Evolutionary conservation across 176 grass and related monocot genomes (phyloP).

Genomic region (Phoenix roebelenii): DNA sequence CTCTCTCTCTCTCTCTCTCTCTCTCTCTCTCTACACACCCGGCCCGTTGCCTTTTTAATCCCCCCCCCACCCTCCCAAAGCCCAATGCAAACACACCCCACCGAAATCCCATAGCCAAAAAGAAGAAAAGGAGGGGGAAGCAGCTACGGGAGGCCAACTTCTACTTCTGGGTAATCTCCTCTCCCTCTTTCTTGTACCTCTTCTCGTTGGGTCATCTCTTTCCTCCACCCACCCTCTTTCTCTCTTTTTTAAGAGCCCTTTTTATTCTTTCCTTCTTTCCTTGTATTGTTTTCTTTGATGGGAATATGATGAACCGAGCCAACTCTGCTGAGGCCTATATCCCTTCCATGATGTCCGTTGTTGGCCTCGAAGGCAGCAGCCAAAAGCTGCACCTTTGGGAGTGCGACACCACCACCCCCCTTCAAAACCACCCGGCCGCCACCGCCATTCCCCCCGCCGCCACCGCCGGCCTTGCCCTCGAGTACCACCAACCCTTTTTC

Average conservation of each 20-base stretch:
- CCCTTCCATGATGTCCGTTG: constrained; percentile 5
- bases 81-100: no score
- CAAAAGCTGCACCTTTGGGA: constrained; percentile 12
- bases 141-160: no score
- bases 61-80: no score
- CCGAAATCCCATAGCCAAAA: no score
- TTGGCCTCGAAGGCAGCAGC: not conserved
- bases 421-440: constrained; percentile 24
- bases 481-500: constrained; percentile 26
- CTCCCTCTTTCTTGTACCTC: no score
- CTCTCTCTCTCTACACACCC: no score
- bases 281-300: not conserved
- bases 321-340: constrained; percentile 1
- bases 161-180: no score
- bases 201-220: no score
- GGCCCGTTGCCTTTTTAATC: no score
- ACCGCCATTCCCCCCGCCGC: constrained; percentile 19
- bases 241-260: not conserved
- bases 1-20: not conserved
- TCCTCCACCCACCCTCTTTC: not conserved
- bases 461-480: constrained; percentile 1
- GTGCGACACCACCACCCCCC: constrained; percentile 14
- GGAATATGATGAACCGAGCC: constrained; percentile 21
- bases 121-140: no score
- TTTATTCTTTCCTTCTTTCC: not conserved